A percentile compares a stretch with the other conserved stretches of the same genome.
Evolutionary conservation across 2,329 filamentous ascomycete species (phyloP).

Genomic region (Cytospora mali): DNA sequence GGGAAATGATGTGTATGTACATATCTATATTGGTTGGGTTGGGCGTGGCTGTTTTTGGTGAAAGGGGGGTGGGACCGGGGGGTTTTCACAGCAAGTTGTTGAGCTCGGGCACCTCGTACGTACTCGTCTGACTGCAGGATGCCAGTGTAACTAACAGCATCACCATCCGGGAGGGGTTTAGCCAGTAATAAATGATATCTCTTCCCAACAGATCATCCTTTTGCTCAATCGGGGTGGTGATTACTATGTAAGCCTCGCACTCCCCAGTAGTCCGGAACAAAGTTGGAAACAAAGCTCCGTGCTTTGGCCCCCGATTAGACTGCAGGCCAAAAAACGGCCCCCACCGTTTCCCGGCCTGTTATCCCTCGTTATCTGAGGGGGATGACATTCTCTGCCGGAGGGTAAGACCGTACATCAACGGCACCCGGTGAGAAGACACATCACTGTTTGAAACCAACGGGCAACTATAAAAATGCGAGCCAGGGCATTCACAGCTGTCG

Average conservation of each 20-base stretch:
- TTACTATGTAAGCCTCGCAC: neutral
- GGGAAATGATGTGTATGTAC: neutral
- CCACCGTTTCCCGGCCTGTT: neutral
- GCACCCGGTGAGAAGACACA: neutral
- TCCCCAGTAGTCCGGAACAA: neutral
- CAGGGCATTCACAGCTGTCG: neutral
- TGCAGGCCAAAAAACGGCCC: neutral
- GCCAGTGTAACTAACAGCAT: neutral
- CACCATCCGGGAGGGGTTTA: neutral
- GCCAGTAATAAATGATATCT: neutral
- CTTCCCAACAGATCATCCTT: neutral
- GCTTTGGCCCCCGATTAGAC: neutral
- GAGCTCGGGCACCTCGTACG: too few species aligned
- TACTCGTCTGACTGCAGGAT: neutral
- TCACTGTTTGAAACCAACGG: neutral
- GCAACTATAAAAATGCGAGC: neutral
- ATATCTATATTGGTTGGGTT: too few species aligned
- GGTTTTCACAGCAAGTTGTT: neutral
- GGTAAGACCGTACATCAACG: neutral
- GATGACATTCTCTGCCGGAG: neutral
- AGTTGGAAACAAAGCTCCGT: neutral
- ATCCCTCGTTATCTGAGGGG: neutral
- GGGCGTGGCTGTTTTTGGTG: too few species aligned
- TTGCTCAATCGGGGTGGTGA: neutral
- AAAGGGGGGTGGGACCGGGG: too few species aligned